A percentile compares a stretch with the other conserved stretches of the same genome.
Evolutionary conservation across 805 yeast species (phyloP).

Genomic region (Yarrowia sp.): DNA sequence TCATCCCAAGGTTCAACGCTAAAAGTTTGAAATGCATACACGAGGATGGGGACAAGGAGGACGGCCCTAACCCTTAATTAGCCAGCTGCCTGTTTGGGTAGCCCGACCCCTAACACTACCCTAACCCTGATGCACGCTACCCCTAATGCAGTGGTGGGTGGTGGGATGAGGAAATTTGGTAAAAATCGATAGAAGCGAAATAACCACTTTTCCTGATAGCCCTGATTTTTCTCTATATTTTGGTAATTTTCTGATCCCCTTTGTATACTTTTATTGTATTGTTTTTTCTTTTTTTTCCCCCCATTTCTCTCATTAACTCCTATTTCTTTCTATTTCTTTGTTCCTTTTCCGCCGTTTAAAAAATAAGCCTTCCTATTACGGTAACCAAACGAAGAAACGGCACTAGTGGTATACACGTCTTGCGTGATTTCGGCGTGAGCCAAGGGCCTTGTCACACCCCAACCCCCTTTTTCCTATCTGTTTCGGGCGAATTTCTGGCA

Average conservation of each 20-base stretch:
- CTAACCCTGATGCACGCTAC: background rate
- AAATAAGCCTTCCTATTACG: conserved; percentile 18
- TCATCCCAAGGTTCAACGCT: background rate
- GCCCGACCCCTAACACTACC: background rate
- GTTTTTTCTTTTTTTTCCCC: too few relatives aligned
- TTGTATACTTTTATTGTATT: background rate
- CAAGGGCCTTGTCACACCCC: too few relatives aligned
- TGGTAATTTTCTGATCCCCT: background rate
- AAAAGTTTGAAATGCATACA: conserved; percentile 22
- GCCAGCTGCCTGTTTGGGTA: background rate
- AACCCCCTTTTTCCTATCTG: too few relatives aligned
- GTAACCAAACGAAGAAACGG: conserved; percentile 17
- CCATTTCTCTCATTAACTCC: background rate
- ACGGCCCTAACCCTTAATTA: background rate
- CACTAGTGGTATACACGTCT: conserved; percentile 7
- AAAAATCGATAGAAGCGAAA: too few relatives aligned
- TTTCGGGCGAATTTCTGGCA: too few relatives aligned
- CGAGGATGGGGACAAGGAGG: background rate
- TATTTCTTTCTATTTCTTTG: background rate
- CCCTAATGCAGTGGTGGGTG: too few relatives aligned
- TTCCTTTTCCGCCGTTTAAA: background rate
- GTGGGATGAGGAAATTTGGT: too few relatives aligned
- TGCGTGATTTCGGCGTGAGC: background rate
- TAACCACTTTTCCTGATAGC: too few relatives aligned
- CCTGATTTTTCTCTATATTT: too few relatives aligned